Evolutionary conservation across 2,329 filamentous ascomycete species (phyloP).

Genomic region (Pseudofabraea citricarpa): DNA sequence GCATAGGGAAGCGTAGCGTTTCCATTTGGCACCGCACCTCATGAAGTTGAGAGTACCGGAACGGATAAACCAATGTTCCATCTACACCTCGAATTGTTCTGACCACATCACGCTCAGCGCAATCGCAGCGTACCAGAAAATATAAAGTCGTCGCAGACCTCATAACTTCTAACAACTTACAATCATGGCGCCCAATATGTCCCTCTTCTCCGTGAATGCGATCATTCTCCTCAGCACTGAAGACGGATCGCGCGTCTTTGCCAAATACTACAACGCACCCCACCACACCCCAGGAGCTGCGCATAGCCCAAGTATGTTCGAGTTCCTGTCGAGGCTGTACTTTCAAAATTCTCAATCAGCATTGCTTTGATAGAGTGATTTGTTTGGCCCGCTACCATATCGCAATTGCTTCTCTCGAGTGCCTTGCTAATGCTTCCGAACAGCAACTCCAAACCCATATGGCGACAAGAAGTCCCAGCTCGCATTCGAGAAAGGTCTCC

Average conservation of each 20-base stretch:
- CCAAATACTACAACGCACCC: conserved; percentile 83
- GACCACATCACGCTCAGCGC: too few species aligned
- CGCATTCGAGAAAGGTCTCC: conserved; percentile 89
- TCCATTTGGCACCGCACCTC: too few species aligned
- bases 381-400: too few species aligned
- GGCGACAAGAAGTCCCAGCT: conserved; percentile 77
- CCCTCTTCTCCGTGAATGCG: conserved; percentile 72
- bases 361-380: too few species aligned
- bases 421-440: too few species aligned
- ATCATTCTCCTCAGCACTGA: conserved; percentile 77
- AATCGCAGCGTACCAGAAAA: too few species aligned
- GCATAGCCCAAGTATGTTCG: conserved; percentile 7
- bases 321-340: not conserved
- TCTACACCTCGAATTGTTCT: too few species aligned
- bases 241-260: conserved; percentile 85
- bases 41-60: too few species aligned
- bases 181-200: conserved; percentile 69
- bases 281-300: conserved; percentile 42
- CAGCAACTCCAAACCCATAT: conserved; percentile 73
- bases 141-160: too few species aligned
- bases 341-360: conserved; percentile 36
- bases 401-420: too few species aligned
- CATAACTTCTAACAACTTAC: conserved; percentile 4
- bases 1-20: too few species aligned
- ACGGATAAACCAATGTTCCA: too few species aligned